Percentiles rank a stretch among this genome's conserved stretches.
Evolutionary conservation across 768 basidiomycete genomes (phyloP).

Genomic region (Tylopilus vinaceipallidus): DNA sequence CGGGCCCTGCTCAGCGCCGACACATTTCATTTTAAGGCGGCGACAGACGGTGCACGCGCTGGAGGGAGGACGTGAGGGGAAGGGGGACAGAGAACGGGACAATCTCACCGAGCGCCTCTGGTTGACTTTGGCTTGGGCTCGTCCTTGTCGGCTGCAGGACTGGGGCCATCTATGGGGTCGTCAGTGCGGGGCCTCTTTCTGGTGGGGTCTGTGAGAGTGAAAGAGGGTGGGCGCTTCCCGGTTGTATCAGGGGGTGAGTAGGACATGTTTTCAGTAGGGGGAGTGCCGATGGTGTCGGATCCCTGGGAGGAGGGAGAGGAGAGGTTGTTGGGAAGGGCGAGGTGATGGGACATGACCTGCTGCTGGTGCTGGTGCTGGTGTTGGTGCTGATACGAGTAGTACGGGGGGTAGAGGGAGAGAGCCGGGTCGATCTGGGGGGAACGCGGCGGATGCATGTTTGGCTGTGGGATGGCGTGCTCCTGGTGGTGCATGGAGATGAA

Average conservation of each 20-base stretch:
- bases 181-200: constrained; percentile 65
- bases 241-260: constrained; percentile 53
- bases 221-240: constrained; percentile 65
- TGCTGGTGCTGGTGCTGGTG: constrained; percentile 45
- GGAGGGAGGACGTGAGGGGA: constrained; percentile 14
- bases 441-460: constrained; percentile 44
- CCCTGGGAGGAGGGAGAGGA: constrained; percentile 81
- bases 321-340: constrained; percentile 55
- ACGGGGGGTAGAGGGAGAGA: constrained; percentile 62
- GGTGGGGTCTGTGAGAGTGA: constrained; percentile 36
- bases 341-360: constrained; percentile 52
- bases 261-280: constrained; percentile 58
- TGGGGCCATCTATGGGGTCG: constrained; percentile 45
- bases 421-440: constrained; percentile 71
- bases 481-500: constrained; percentile 44
- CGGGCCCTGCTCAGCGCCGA: constrained; percentile 85
- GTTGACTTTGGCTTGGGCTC: constrained; percentile 80
- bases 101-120: constrained; percentile 72
- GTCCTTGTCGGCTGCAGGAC: constrained; percentile 57
- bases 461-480: constrained; percentile 39
- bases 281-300: constrained; percentile 74
- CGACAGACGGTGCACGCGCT: constrained; percentile 93
- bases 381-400: constrained; percentile 55
- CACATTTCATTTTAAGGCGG: constrained; percentile 91
- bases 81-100: not conserved